Base-by-base conservation (phyloP, 371 early-diverging fungal genomes). In the Zopfochytrium polystomum region DNA sequence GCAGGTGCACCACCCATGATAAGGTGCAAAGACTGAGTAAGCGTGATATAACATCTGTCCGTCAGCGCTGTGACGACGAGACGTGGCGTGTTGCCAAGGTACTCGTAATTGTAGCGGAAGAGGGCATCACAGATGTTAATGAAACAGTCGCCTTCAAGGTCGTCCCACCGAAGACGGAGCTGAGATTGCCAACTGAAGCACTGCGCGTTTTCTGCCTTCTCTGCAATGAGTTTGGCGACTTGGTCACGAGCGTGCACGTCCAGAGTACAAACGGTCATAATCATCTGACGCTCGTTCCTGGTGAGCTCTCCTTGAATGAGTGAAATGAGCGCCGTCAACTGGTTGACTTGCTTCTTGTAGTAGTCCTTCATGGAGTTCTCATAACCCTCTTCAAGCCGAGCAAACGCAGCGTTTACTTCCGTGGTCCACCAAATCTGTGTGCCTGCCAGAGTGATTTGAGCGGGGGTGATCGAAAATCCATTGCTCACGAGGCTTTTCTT, bases 231-330 rank as follows among this genome's bases (percentile, higher is more conserved):
- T 65, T 83, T 84, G n/a, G 82, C 80, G 23, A 84, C 85, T 30
- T 83, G 80, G 57, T 84, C 85, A 68, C 85, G 77, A 7, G 85
- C 83, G 59, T 84, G 85, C 53, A 84, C 85, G 66, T 84, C 85
- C 6, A 84, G 67, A 5, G 83, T 83, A 72, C 85, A 84, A 2
- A 84, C 75, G 0, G 85, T 79, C 85, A 84, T 84, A 60, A 84
- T 83, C 83, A 83, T 83, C 65, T 79, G 80, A 58, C 85, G 83
- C 38, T 81, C 61, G 6, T 67, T 66, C 46, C 52, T 64, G 1
- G 70, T 65, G 46, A 84, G 62, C 46, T 81, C 20, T n/a, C 85
- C 85, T 62, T 83, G 81, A 70, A 84, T 80, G 23, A 84, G 68
- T 2, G 67, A 68, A 52, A 84, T 84, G 6, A 84, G 71, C 9